Percentiles rank a stretch among this genome's conserved stretches.
Conservation (phyloP, 73 alveolate genomes). For the Tetrahymena malaccensis region DNA sequence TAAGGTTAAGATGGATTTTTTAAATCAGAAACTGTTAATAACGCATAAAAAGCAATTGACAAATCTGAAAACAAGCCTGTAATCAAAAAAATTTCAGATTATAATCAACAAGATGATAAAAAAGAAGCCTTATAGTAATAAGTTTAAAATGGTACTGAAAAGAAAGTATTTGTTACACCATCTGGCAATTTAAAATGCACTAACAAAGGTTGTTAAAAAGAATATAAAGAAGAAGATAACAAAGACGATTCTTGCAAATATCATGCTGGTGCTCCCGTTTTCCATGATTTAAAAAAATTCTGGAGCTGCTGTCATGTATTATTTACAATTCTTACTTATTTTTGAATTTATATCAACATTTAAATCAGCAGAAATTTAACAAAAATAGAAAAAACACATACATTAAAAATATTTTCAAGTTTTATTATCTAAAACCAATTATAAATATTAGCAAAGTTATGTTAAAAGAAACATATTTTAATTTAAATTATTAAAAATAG, state of each 20-base stretch:
- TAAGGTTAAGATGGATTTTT: slow-evolving; percentile 4
- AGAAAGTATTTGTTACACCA: slow-evolving; percentile 19
- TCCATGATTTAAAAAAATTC: slow-evolving; percentile 93
- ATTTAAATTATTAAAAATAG: slow-evolving; percentile 33
- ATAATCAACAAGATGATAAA: slow-evolving; percentile 23
- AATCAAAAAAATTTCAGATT: slow-evolving; percentile 18
- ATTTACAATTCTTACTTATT: slow-evolving; percentile 37
- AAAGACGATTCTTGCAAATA: slow-evolving; percentile 69
- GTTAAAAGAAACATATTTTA: neutral
- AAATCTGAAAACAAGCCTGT: neutral
- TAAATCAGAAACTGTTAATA: slow-evolving; percentile 22
- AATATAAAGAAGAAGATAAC: slow-evolving; percentile 74
- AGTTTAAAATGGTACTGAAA: neutral
- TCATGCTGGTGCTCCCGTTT: slow-evolving; percentile 93
- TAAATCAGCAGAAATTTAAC: neutral
- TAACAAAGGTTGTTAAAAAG: slow-evolving; percentile 82
- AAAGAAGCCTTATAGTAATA: neutral
- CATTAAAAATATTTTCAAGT: neutral
- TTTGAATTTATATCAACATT: neutral
- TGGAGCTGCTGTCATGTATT: slow-evolving; percentile 93
- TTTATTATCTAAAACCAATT: no score
- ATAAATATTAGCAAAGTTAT: no score
- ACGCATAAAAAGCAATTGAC: slow-evolving; percentile 24
- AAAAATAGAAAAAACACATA: slow-evolving; percentile 32
- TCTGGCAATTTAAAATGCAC: slow-evolving; percentile 62